Percentiles rank a stretch among this genome's conserved stretches.
Evolutionary conservation across 2,329 filamentous ascomycete species (phyloP).

Genomic region (Esteya vermicola): DNA sequence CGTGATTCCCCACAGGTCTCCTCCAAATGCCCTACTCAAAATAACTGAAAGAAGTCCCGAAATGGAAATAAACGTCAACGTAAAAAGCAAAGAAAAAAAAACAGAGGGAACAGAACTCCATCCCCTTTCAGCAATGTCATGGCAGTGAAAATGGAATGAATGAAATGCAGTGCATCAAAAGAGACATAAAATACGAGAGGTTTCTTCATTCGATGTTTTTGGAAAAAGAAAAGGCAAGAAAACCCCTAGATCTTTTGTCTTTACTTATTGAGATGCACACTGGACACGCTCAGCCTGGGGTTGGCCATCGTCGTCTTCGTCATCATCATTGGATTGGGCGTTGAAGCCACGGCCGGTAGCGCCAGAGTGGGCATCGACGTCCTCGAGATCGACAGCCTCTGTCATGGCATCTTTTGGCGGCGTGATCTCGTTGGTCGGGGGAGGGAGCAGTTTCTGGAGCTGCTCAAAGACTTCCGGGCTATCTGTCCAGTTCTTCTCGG

Average conservation of each 20-base stretch:
- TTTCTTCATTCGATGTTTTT: neutral
- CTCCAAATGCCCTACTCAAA: too few species aligned
- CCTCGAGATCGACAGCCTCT: conserved; percentile 77
- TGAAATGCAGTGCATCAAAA: too few species aligned
- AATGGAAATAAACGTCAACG: too few species aligned
- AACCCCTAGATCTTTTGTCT: too few species aligned
- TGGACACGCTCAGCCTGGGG: conserved; percentile 67
- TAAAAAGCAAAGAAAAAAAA: neutral
- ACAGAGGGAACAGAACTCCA: too few species aligned
- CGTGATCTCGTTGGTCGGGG: conserved; percentile 44
- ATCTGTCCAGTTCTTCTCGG: conserved; percentile 57
- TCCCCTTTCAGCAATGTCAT: too few species aligned
- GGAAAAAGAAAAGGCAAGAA: neutral
- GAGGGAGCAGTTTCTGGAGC: conserved; percentile 74
- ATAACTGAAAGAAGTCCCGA: too few species aligned
- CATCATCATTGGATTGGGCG: conserved; percentile 42
- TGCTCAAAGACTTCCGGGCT: conserved; percentile 58
- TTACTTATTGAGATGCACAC: conserved; percentile 68
- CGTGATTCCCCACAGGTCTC: too few species aligned
- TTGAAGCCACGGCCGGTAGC: conserved; percentile 51
- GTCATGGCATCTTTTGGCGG: conserved; percentile 80
- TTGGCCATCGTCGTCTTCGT: conserved; percentile 67
- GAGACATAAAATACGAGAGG: neutral
- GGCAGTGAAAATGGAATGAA: too few species aligned
- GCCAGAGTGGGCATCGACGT: conserved; percentile 59